Conservation (phyloP, 78 protist species). For the Dictyostelium capitatum region DNA sequence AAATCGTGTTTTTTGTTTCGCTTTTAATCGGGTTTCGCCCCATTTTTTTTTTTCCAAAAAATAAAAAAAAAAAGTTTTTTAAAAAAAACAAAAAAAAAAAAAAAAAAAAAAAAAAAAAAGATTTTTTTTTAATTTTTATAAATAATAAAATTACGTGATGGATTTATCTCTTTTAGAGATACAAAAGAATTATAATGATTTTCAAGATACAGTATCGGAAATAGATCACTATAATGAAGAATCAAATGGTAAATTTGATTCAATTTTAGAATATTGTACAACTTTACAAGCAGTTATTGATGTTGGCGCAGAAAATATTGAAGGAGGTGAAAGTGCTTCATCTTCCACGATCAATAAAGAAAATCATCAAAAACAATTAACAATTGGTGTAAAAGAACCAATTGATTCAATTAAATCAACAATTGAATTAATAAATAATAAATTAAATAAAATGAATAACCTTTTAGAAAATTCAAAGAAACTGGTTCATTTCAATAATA, state of each 20-base stretch:
- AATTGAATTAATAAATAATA: not conserved
- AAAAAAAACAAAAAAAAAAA: not conserved
- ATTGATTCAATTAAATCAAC: not conserved
- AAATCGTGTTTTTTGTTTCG: too few relatives aligned
- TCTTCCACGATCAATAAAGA: not conserved
- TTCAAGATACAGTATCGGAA: not conserved
- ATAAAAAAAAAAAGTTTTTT: not conserved
- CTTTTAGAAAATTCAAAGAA: constrained; percentile 3
- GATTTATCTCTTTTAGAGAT: not conserved
- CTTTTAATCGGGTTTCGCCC: too few relatives aligned
- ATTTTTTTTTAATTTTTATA: not conserved
- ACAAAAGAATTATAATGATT: constrained; percentile 25
- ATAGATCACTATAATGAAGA: not conserved
- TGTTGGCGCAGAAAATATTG: not conserved
- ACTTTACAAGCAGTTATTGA: too few relatives aligned
- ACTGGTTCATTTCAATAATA: not conserved
- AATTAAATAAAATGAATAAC: not conserved
- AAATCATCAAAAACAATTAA: not conserved
- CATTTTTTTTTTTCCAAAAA: too few relatives aligned
- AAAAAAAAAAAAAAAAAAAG: not conserved
- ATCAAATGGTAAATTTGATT: not conserved
- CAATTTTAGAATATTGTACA: not conserved
- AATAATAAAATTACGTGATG: not conserved
- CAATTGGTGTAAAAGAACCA: not conserved
- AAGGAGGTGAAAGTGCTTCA: not conserved